Evolutionary conservation across 495 filamentous ascomycete species (phyloP), one percentile per base, ranked within the genome.

Genomic region (Pseudoneurospora amorphoporcata): DNA sequence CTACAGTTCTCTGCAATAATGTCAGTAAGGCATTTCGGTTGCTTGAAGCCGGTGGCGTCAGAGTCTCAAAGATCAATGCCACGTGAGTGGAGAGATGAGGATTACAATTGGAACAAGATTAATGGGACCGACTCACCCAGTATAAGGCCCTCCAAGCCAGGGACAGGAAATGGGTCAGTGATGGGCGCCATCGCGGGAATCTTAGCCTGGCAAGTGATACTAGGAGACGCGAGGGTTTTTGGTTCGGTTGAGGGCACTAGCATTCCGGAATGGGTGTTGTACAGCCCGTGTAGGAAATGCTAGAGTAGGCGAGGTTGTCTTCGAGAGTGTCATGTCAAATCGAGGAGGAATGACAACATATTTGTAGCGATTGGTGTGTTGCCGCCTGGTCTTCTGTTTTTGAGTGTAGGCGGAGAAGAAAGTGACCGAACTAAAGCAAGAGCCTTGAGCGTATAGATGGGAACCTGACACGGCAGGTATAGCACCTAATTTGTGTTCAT

Each of bases 1-100:
- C 77, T 72, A 73, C 79, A 83, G 72, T 84, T 84, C 35, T 82
- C 83, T 84, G 72, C 23, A 23, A 23, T 23, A 23, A 23, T 23
- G 23, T 23, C 23, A 23, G 23, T 23, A 23, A 23, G 23, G 23
- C 23, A 23, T 23, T 23, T 23, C 23, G 23, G 23, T 23, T 23
- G 23, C 23, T 23, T 23, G 23, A 23, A 23, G 23, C 23, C 23
- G 23, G 23, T 23, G 23, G 23, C 23, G 23, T 23, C 23, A 23
- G 23, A 23, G 23, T 23, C 23, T 23, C 23, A 23, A 23, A 19
- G 4, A 1, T 1, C n/a, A 53, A 10, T 23, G 2, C 9, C 12
- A 9, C 12, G 45, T 14, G 45, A 29, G 4, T 4, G 19, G 1
- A 53, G 4, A 1, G 4, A 23, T 0, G 12, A 53, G 45, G 1